These are phyloP conservation scores for Verticillium zaregamsianum DNA, from an alignment of 2,329 filamentous ascomycete genomes.

Conservation along the genomic window DNA sequence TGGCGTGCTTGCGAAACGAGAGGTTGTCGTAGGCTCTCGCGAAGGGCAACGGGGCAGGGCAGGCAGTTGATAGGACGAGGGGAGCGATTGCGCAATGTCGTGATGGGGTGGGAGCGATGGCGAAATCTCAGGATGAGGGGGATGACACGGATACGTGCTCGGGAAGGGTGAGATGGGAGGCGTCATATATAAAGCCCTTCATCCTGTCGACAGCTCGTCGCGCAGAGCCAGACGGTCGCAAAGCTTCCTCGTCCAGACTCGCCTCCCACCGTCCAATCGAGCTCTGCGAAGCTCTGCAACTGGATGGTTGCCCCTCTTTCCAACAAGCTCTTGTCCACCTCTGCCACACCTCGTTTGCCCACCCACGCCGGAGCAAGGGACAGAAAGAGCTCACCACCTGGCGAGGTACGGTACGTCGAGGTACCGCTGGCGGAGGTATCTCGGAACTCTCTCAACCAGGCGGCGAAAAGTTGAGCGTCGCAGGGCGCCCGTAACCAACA, in stretches of 20 bases:
- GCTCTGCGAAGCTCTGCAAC: conserved; percentile 5
- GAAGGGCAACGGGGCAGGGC: neutral
- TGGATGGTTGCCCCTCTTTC: neutral
- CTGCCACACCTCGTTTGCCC: neutral
- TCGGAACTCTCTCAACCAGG: neutral
- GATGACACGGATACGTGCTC: neutral
- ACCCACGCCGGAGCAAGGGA: neutral
- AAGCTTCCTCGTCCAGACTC: neutral
- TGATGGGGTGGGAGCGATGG: neutral
- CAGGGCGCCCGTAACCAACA: neutral
- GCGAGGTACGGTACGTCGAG: neutral
- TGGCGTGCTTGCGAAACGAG: neutral
- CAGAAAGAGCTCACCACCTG: neutral
- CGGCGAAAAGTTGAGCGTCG: neutral
- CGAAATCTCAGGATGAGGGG: conserved; percentile 1
- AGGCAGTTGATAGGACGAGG: neutral
- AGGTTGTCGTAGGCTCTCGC: neutral
- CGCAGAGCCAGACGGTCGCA: neutral
- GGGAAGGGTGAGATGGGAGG: neutral
- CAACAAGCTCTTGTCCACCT: neutral
- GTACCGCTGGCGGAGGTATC: neutral
- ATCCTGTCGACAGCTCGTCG: neutral
- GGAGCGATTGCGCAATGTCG: neutral
- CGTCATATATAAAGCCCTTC: conserved; percentile 1
- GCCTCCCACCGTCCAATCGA: conserved; percentile 3